Evolutionary conservation across 768 basidiomycete species (phyloP), one percentile per base, ranked within the genome.

Genomic region (Suillus subaureus): DNA sequence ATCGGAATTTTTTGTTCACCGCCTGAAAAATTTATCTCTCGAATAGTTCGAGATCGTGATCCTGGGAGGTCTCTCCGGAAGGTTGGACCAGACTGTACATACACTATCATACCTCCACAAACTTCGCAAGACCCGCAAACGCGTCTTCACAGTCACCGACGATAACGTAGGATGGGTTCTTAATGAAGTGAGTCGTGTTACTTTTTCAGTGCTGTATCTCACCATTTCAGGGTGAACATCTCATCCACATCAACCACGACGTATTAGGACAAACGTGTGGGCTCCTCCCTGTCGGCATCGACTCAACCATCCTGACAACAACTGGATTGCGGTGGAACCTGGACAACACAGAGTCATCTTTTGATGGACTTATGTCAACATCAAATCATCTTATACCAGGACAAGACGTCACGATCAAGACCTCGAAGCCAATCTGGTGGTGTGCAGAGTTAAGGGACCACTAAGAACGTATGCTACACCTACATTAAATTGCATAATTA

Each of bases 81-180:
- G 97, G 33, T 81, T 99, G 4, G 97, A 99, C 76, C 97, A 99
- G 71, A 97, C 96, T 0, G 82, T 96, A 5, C 96, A 97, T 71
- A 90, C 93, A 0, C 83, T 99, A 13, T 92, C 95, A 3, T 85
- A 90, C 57, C 78, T 99, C 1, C 87, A 96, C 77, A 94, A 94
- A 74, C 79, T 96, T 26, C 87, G 93, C 52, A 85, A 82, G 70
- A 77, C 64, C 26, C 82, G 88, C 37, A 74, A 84, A 12, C 81
- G 81, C 26, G 85, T 91, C 3, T 96, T 88, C 74, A 93, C 86
- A 0, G 81, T 96, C 13, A 94, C 93, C n/a, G 93, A 95, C 61
- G 95, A 98, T 57, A 95, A 91, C 68, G 81, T 97, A 15, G 93
- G 89, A 4, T 98, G 97, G 93, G 88, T 96, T 0, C 84, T 99